A percentile compares a stretch with the other conserved stretches of the same genome.
Evolutionary conservation across 2,329 filamentous ascomycete genomes (phyloP).

Genomic region (Lachnellula cervina): DNA sequence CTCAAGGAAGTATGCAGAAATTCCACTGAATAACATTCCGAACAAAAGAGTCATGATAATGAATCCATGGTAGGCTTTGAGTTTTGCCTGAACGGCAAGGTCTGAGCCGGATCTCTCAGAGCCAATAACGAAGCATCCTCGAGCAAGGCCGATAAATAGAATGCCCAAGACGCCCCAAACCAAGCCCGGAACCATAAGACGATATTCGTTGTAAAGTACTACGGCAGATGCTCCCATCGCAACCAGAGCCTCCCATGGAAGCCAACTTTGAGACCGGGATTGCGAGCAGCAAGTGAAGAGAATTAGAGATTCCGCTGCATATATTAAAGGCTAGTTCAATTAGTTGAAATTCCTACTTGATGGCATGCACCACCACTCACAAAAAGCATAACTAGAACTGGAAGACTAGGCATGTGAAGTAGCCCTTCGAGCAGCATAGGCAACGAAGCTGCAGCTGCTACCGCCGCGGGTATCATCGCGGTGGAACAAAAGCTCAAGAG

Average conservation of each 20-base stretch:
- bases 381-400: slow-evolving; percentile 26
- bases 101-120: slow-evolving; percentile 12
- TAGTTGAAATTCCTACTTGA: not conserved
- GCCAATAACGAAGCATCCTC: slow-evolving; percentile 19
- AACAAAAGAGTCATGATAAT: slow-evolving; percentile 21
- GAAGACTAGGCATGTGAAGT: slow-evolving; percentile 25
- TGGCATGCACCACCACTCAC: slow-evolving; percentile 14
- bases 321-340: slow-evolving; percentile 19
- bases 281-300: slow-evolving; percentile 15
- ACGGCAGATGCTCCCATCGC: slow-evolving; percentile 8
- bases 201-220: slow-evolving; percentile 25
- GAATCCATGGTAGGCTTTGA: slow-evolving; percentile 19
- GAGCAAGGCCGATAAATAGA: slow-evolving; percentile 17
- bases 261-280: slow-evolving; percentile 7
- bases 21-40: slow-evolving; percentile 17
- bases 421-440: slow-evolving; percentile 24
- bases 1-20: slow-evolving; percentile 10
- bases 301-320: slow-evolving; percentile 20
- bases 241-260: slow-evolving; percentile 17
- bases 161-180: slow-evolving; percentile 17
- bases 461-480: slow-evolving; percentile 18
- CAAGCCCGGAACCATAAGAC: slow-evolving; percentile 26
- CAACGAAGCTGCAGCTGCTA: slow-evolving; percentile 20
- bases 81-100: slow-evolving; percentile 6
- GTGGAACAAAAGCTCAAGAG: slow-evolving; percentile 10